phyloP scores from a whole-genome alignment of 2,329 filamentous ascomycete genomes.

The Elsinoe fawcettii region DNA sequence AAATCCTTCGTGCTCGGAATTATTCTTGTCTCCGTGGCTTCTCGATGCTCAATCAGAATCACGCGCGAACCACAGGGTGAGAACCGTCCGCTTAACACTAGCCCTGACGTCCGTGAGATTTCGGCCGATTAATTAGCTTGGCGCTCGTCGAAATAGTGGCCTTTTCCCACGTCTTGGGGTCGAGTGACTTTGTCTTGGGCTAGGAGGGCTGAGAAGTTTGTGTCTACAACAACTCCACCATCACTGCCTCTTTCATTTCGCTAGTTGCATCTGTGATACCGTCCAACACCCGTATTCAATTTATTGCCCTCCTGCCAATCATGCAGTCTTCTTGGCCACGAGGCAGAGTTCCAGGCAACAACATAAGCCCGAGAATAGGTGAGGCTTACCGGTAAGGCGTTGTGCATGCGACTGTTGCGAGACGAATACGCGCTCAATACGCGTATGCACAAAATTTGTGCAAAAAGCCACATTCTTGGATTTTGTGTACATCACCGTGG shows the following conservation, averaged over 20 bases:
- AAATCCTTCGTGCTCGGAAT: not conserved
- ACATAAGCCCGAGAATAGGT: not conserved
- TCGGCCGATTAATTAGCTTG: not conserved
- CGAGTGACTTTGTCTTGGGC: not conserved
- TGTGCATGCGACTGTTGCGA: not conserved
- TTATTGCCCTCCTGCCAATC: not conserved
- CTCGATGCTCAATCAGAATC: not conserved
- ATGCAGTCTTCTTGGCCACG: not conserved
- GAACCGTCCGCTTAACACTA: not conserved
- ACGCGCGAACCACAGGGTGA: not conserved
- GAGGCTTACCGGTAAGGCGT: not conserved
- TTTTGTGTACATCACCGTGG: not conserved
- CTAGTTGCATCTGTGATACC: not conserved
- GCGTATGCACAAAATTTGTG: constrained; percentile 1
- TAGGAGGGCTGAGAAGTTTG: constrained; percentile 1
- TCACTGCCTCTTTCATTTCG: not conserved
- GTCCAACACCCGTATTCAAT: not conserved
- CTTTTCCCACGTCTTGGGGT: not conserved
- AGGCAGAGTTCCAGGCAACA: not conserved
- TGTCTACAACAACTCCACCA: not conserved
- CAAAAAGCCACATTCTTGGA: not conserved
- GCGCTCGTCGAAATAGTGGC: constrained; percentile 5
- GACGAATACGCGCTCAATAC: not conserved
- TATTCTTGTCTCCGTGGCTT: not conserved
- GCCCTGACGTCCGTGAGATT: not conserved